A percentile compares a stretch with the other conserved stretches of the same genome.
phyloP scores from a whole-genome alignment of 73 alveolate genomes.

The Tetrahymena elliotti region DNA sequence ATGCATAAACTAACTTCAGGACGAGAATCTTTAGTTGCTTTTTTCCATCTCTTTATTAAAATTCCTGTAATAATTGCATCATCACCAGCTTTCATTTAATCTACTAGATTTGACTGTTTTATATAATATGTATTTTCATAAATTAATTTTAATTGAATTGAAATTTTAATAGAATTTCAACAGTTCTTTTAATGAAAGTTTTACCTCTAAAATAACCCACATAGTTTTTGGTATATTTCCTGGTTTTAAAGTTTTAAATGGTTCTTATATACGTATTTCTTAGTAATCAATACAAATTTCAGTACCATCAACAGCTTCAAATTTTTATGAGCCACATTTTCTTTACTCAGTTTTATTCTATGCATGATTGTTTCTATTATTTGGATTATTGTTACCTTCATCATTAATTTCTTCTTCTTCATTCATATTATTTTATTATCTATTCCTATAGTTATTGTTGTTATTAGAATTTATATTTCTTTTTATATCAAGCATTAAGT shows the following conservation, averaged over 20 bases:
- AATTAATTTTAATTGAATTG: too few relatives aligned
- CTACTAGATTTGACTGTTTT: slow-evolving; percentile 27
- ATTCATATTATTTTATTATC: background rate
- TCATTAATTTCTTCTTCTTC: background rate
- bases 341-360: background rate
- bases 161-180: background rate
- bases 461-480: background rate
- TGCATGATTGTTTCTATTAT: background rate
- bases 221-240: slow-evolving; percentile 62
- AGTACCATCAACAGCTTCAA: background rate
- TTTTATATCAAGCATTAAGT: background rate
- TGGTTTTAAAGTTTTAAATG: slow-evolving; percentile 54
- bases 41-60: slow-evolving; percentile 64
- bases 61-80: slow-evolving; percentile 67
- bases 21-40: background rate
- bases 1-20: background rate
- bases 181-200: background rate
- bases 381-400: background rate
- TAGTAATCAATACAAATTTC: slow-evolving; percentile 52
- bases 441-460: background rate
- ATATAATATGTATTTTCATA: background rate
- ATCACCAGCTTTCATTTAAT: slow-evolving; percentile 70
- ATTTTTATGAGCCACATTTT: background rate
- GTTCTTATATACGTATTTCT: slow-evolving; percentile 64
- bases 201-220: slow-evolving; percentile 52